Evolutionary conservation across 495 filamentous ascomycete species (phyloP).

Genomic region (Penicillium canescens): DNA sequence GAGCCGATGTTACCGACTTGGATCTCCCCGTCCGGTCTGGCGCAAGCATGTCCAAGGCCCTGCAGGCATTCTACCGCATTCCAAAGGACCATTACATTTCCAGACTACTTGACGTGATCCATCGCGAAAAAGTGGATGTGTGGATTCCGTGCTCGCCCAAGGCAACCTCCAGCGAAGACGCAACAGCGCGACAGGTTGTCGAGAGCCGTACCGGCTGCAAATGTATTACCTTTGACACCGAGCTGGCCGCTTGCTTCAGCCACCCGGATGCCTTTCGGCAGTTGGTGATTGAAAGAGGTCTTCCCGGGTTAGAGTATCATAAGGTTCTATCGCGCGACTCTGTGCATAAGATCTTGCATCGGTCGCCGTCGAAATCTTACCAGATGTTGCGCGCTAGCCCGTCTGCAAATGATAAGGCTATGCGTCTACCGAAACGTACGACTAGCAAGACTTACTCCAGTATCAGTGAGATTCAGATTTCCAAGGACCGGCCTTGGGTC

Average conservation of each 20-base stretch:
- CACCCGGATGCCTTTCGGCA: constrained; percentile 60
- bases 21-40: constrained; percentile 45
- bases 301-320: constrained; percentile 60
- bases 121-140: constrained; percentile 62
- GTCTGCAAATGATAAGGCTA: constrained; percentile 48
- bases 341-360: constrained; percentile 56
- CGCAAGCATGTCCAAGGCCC: constrained; percentile 41
- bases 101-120: constrained; percentile 55
- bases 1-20: constrained; percentile 64
- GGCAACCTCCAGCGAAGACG: constrained; percentile 61
- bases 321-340: constrained; percentile 57
- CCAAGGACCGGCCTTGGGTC: constrained; percentile 59
- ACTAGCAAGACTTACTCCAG: constrained; percentile 52
- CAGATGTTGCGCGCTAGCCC: constrained; percentile 61
- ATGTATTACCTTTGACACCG: constrained; percentile 56
- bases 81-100: constrained; percentile 47
- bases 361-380: constrained; percentile 50
- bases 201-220: constrained; percentile 58
- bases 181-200: constrained; percentile 59
- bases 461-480: constrained; percentile 56
- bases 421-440: constrained; percentile 56
- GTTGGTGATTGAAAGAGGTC: constrained; percentile 47
- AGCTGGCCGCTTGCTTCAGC: constrained; percentile 53
- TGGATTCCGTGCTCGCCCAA: constrained; percentile 74
- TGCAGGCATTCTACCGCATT: constrained; percentile 57